Percentiles rank a stretch among this genome's conserved stretches.
Conservation (phyloP, 139 green algal genomes). For the Chlamydomonas sphaeroides region DNA sequence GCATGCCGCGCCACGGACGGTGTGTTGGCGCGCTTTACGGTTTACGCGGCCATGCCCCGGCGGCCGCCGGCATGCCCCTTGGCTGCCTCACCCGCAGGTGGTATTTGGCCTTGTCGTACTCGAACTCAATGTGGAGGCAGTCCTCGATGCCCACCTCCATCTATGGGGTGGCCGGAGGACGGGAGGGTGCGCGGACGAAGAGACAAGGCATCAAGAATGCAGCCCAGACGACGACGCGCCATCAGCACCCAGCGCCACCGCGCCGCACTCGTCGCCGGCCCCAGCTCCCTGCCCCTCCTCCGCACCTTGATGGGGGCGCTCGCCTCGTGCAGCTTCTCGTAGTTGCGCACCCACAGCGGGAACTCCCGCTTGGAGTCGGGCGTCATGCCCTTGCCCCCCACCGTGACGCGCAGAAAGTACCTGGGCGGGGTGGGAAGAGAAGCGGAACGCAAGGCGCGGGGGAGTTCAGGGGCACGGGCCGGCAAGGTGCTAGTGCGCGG, state of each 20-base stretch:
- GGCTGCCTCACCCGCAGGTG: conserved; percentile 68
- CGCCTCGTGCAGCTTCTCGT: conserved; percentile 48
- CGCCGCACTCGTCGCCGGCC: no score
- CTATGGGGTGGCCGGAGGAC: conserved; percentile 46
- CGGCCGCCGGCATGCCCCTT: not conserved
- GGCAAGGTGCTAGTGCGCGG: no score
- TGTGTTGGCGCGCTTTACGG: no score
- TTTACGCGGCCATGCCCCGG: no score
- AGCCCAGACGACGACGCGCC: no score
- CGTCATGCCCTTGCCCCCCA: conserved; percentile 82
- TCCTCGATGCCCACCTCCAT: conserved; percentile 99
- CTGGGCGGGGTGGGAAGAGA: conserved; percentile 54
- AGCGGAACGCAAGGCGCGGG: no score
- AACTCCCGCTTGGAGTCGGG: conserved; percentile 82
- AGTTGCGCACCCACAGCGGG: conserved; percentile 90
- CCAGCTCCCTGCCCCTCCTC: not conserved
- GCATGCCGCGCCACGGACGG: no score
- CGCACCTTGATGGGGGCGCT: conserved; percentile 79
- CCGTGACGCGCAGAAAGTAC: conserved; percentile 91
- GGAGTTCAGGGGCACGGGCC: not conserved
- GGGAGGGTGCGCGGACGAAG: no score
- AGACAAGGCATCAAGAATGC: no score
- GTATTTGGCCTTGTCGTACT: conserved; percentile 93
- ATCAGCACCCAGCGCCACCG: no score
- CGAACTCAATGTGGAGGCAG: conserved; percentile 99